Base-by-base conservation (phyloP, 1,139 yeast genomes). In the Geotrichum carabidarum region DNA sequence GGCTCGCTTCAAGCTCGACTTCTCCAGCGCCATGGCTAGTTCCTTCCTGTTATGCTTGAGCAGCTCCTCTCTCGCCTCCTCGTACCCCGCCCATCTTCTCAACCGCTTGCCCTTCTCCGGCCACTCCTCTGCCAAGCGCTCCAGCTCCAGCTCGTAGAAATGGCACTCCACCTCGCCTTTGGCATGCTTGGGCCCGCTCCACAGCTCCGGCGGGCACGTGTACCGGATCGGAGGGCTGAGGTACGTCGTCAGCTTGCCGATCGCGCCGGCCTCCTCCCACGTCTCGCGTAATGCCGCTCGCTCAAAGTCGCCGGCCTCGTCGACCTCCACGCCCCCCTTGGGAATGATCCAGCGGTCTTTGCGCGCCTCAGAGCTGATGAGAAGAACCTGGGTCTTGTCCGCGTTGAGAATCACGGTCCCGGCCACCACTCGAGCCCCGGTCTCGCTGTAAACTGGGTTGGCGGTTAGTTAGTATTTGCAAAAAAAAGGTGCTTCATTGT, bases 231-330 rank as follows among this genome's bases (percentile, higher is more conserved):
- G 42, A 17, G 42, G 42, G 0, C 93, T 95, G 46, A 91, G 71
- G 57, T 75, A 76, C 48, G 65, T 62, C 1, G 74, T 63, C 12
- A 89, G 76, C 15, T 68, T 72, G 4, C 96, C 96, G 44, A 79
- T 79, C 32, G 86, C 87, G 0, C 99, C 99, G 0, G 96, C 95
- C 69, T 93, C 99, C 70, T 93, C 99, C 99, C 99, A 93, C 0
- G 96, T 87, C 68, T 93, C 99, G 57, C 99, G 74, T 14, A 78
- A 74, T 0, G 98, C 98, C 7, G 88, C 64, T 53, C 71, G 68
- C 54, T 63, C 64, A 15, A 55, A 63, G 36, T 62, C 62, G 11
- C 81, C 82, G 1, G 79, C 74, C 66, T 93, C 99, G 68, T 93
- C 99, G 44, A 69, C 67, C 69, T 93, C 99, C 53, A 91, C 83